Evolutionary conservation across 352 stramenopile species (phyloP).

Genomic region (Globisporangium abappressorium): DNA sequence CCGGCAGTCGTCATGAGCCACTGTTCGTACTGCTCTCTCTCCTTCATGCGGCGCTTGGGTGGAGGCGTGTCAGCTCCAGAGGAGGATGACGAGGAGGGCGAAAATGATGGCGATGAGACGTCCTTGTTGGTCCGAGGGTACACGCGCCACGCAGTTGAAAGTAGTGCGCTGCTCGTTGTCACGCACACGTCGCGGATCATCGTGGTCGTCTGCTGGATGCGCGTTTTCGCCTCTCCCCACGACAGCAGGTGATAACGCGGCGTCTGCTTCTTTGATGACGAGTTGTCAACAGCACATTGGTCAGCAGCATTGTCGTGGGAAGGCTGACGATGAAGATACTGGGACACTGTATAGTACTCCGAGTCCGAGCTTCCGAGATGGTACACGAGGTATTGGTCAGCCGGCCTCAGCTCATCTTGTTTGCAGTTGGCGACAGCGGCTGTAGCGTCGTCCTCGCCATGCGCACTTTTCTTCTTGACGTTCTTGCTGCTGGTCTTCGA

Average conservation of each 20-base stretch:
- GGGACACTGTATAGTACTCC: neutral
- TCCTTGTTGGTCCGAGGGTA: neutral
- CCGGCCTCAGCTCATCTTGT: neutral
- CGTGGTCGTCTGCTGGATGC: constrained; percentile 6
- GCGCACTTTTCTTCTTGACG: neutral
- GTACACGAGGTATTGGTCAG: constrained; percentile 1
- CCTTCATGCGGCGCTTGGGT: neutral
- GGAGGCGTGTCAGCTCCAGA: neutral
- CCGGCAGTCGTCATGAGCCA: neutral
- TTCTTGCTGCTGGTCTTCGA: neutral
- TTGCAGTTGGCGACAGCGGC: neutral
- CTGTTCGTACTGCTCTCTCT: neutral
- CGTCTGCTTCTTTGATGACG: neutral
- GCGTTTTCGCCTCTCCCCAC: constrained; percentile 5
- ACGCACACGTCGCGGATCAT: constrained; percentile 2
- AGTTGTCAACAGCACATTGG: neutral
- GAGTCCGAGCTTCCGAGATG: neutral
- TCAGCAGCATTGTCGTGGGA: neutral
- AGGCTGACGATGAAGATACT: neutral
- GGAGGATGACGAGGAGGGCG: neutral
- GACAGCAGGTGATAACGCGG: neutral
- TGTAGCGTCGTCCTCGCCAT: neutral
- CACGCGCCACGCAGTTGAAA: neutral
- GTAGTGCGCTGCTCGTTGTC: constrained; percentile 7
- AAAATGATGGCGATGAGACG: neutral